phyloP scores from a whole-genome alignment of 805 yeast genomes.

The Starmerella vitae region DNA sequence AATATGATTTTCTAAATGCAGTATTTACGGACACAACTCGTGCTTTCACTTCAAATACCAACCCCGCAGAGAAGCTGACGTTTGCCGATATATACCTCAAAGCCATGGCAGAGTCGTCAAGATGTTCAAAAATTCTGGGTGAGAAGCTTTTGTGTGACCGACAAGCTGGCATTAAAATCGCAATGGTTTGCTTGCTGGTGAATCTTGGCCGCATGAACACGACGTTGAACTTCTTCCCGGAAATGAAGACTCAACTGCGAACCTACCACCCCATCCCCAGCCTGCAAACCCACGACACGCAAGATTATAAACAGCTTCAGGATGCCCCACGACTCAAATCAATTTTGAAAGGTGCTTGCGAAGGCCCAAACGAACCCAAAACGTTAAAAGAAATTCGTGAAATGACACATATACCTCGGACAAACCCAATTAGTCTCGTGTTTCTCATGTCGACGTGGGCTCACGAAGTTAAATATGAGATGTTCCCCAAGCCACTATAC shows the following conservation, averaged over 20 bases:
- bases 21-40: constrained; percentile 49
- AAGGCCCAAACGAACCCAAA: constrained; percentile 29
- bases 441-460: constrained; percentile 56
- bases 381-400: constrained; percentile 10
- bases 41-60: constrained; percentile 39
- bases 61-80: constrained; percentile 32
- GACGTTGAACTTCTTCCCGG: constrained; percentile 82
- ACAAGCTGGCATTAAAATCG: constrained; percentile 51
- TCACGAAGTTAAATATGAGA: constrained; percentile 37
- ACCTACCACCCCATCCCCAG: constrained; percentile 91
- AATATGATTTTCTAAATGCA: constrained; percentile 56
- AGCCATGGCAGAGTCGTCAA: constrained; percentile 67
- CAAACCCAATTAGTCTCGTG: constrained; percentile 63
- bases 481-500: constrained; percentile 22
- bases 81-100: constrained; percentile 75
- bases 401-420: constrained; percentile 28
- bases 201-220: constrained; percentile 92
- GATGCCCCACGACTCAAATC: constrained; percentile 91
- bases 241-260: constrained; percentile 84
- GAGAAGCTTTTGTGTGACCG: constrained; percentile 60
- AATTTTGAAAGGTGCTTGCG: constrained; percentile 76
- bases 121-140: constrained; percentile 68
- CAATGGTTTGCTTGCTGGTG: constrained; percentile 72
- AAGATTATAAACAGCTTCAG: constrained; percentile 65
- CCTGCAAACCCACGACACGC: constrained; percentile 50